Base-by-base conservation (phyloP, 2,329 filamentous ascomycete species). In the Kalaharituber pfeilii region DNA sequence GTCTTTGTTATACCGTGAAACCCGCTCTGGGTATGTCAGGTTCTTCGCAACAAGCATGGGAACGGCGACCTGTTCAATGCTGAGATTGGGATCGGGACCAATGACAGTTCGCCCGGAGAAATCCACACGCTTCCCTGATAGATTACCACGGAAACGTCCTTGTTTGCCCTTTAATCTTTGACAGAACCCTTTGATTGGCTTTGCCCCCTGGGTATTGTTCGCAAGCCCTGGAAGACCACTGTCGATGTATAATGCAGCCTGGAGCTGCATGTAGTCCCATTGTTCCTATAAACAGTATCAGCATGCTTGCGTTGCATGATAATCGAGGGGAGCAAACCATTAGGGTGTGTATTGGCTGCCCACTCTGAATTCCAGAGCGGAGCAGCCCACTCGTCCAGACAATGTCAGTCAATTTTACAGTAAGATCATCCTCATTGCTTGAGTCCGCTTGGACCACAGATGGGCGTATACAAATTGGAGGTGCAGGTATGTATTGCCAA, bases 101-200 rank as follows among this genome's bases (percentile, higher is more conserved):
- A 98, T 98, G 68, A 98, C 91, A 0, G 91, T 98, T 67, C 91
- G 81, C 18, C 87, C 91, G 9, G 91, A 98, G 69, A 96, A 98
- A 67, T 98, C 89, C 53, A 98, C 91, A 76, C 91, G 89, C 70
- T 98, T 98, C 66, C 91, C 91, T 0, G 89, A 96, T 56, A 98
- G 69, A 64, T 98, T 98, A 56, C 93, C 91, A 70, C 91, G 82
- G 69, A 98, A 98, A 53, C 91, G 85, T 53, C 91, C 91, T 66
- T 96, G 89, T 66, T 98, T 98, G 62, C 91, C 91, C 70, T 98
- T 98, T 49, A 98, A 70, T 15, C 91, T 80, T 69, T 96, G 91
- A 58, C 89, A 94, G 66, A 98, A 93, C 18, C 91, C 91, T 63
- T 91, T 79, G 63, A 91, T 93, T 0, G 84, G 78, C 67, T 94